A percentile compares a stretch with the other conserved stretches of the same genome.
Evolutionary conservation across 345 rosid genomes (phyloP).

Genomic region (Cardiospermum halicacabum): DNA sequence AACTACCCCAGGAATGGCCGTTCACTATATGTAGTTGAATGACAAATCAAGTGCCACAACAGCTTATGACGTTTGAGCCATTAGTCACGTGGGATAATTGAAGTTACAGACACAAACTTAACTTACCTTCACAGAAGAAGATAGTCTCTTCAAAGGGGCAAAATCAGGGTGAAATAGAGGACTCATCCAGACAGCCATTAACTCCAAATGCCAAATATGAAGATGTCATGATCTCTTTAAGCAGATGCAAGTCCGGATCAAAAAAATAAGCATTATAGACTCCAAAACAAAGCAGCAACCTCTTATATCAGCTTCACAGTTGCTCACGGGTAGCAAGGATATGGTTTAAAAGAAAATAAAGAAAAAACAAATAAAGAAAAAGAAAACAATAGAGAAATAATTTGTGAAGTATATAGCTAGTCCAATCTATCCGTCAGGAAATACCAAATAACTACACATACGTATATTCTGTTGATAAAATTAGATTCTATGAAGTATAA

Average conservation of each 20-base stretch:
- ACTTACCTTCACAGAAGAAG: constrained; percentile 28
- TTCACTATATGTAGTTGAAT: neutral
- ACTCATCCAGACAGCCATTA: constrained; percentile 21
- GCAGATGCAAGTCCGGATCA: neutral
- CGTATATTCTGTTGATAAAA: no score
- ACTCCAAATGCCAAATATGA: constrained; percentile 17
- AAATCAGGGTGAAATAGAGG: constrained; percentile 17
- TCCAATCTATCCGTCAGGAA: no score
- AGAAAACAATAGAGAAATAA: no score
- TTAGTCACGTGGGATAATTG: neutral
- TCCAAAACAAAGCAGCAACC: no score
- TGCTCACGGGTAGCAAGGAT: no score
- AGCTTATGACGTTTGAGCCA: neutral
- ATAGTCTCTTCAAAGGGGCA: constrained; percentile 18
- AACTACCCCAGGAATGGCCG: constrained; percentile 27
- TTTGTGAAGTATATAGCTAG: neutral
- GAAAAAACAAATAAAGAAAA: no score
- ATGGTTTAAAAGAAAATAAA: no score
- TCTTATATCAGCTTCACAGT: no score
- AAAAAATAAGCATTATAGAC: no score
- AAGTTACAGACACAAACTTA: neutral
- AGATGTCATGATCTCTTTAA: constrained; percentile 24
- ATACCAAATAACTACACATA: no score
- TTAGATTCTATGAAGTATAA: no score
- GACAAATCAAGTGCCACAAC: neutral